Evolutionary conservation across 345 rosid genomes (phyloP).

Genomic region (Lumnitzera racemosa): DNA sequence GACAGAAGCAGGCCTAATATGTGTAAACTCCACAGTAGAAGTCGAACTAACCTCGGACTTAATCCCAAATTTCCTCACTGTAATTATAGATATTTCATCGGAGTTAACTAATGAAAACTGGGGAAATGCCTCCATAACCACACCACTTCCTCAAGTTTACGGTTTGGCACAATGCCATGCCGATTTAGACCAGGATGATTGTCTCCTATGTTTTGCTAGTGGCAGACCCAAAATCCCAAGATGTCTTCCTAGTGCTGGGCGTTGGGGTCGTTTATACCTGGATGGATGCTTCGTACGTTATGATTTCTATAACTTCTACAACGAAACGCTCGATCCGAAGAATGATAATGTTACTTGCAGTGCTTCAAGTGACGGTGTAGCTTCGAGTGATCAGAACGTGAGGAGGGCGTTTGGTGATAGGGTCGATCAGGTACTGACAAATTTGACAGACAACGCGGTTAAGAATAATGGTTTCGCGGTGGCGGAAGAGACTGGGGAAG

Average conservation of each 20-base stretch:
- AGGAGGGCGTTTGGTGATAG: neutral
- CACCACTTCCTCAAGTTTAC: constrained; percentile 19
- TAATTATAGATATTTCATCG: constrained; percentile 31
- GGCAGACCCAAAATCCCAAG: constrained; percentile 46
- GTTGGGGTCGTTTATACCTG: constrained; percentile 36
- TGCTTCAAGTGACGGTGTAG: neutral
- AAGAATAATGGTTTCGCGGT: constrained; percentile 1
- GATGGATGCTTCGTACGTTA: constrained; percentile 68
- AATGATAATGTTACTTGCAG: constrained; percentile 28
- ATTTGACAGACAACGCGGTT: constrained; percentile 5
- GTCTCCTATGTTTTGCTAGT: constrained; percentile 54
- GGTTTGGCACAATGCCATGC: constrained; percentile 48
- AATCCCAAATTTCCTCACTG: constrained; percentile 37
- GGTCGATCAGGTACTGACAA: constrained; percentile 9
- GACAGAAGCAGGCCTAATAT: constrained; percentile 29
- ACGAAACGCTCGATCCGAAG: constrained; percentile 25
- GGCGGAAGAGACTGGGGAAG: neutral
- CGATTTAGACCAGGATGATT: constrained; percentile 55
- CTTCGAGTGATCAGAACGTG: neutral
- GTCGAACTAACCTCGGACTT: neutral
- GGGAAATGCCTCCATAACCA: constrained; percentile 21
- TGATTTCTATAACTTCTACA: constrained; percentile 43
- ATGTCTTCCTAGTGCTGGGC: constrained; percentile 40
- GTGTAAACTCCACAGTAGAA: constrained; percentile 12
- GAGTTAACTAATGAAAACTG: constrained; percentile 19